Base-by-base conservation (phyloP, 2,329 filamentous ascomycete species). In the Arthrobotrys conoides region DNA sequence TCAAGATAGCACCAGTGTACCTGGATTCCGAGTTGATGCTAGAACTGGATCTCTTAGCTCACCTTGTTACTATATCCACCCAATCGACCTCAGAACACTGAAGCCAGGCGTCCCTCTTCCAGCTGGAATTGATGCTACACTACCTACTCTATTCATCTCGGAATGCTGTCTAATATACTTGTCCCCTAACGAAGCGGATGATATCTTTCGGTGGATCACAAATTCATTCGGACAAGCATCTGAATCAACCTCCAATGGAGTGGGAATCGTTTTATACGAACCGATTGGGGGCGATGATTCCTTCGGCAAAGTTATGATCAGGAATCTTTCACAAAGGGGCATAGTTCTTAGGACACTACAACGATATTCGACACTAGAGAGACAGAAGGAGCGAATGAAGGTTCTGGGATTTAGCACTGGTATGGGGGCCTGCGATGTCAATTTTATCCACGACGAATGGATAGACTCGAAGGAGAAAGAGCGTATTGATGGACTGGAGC, bases 141-240 rank as follows among this genome's bases (percentile, higher is more conserved):
- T 82, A 10, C 93, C 96, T 0, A 99, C 96, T 0, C 86, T 99
- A 8, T 85, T 99, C 24, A 87, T 99, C 5, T 98, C 95, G 0
- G 96, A 99, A 84, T 98, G 96, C 87, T 99, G 96, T 83, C 88
- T 99, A 36, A 93, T 96, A 83, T 99, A 99, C 83, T 88, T 99
- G 0, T 87, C 91, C 8, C 88, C 90, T 0, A 82, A 87, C 0
- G 88, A 90, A 65, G 91, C 94, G 0, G 86, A 87, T 44, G 85
- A 86, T 0, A 90, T 95, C 3, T 84, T 97, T 22, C 84, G 86
- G 16, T 91, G 89, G 84, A 93, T 95, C 82, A 87, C 88, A 10
- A 66, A 38, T 2, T 70, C 75, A n/a, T 82, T 82, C 44, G 75
- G 63, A 8, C 44, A 69, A 22, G 27, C 33, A 8, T 55, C 33